Evolutionary conservation across 345 rosid genomes (phyloP), one percentile per base, ranked within the genome.

Genomic region (Trapa bicornis): DNA sequence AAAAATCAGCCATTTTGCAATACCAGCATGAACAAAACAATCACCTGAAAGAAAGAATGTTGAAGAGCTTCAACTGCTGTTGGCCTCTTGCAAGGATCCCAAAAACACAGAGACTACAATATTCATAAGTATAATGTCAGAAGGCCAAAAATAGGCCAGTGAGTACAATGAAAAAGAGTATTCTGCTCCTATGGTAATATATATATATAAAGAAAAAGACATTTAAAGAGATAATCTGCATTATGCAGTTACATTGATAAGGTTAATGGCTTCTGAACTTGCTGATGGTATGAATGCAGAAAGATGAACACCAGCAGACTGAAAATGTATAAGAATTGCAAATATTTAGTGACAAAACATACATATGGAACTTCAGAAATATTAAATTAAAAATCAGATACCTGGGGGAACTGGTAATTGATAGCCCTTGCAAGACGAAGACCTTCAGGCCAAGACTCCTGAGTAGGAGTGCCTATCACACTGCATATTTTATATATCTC

Each of bases 11-110:
- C 48, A 61, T 17, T 54, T 53, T 33, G 37, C 12, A n/a, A 68
- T 15, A 41, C 4, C 33, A 38, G 43, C 38, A 14, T 29, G 6
- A 35, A n/a, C 16, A 64, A 32, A 58, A 4, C 43, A 39, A 47
- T 64, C 64, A 94, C 99, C 96, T 87, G 87, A 71, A 94, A 94
- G 83, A 88, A 94, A 15, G 99, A 95, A 82, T 91, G 97, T 69
- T 91, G 96, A 70, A 94, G 85, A 65, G 83, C 92, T 73, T 91
- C 99, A n/a, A 78, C 85, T 56, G 97, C 95, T 15, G 83, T 81
- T 3, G 92, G 95, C 84, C 99, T 83, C 76, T 79, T 79, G 83
- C 79, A 71, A 47, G 99, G 99, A 84, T 94, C 97, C 99, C 97
- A 94, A 2, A 91, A 86, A 81, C 99, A 94, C 37, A 94, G 96